Evolutionary conservation across 176 grass and related monocot species (phyloP).

Genomic region (Canna indica): DNA sequence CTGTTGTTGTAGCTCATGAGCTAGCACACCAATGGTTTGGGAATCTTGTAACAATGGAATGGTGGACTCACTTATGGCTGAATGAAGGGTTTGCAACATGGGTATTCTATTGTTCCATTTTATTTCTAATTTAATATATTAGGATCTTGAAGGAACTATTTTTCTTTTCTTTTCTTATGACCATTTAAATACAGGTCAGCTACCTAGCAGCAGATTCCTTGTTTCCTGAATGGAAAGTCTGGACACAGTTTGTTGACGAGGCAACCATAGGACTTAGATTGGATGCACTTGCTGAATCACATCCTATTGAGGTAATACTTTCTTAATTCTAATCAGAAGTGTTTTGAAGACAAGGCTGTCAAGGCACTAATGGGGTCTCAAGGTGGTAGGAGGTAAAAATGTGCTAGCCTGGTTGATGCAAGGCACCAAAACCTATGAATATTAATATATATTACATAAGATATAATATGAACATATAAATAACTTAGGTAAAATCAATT

Average conservation of each 20-base stretch:
- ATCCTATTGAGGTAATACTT: slow-evolving; percentile 87
- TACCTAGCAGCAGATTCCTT: slow-evolving; percentile 73
- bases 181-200: slow-evolving; percentile 51
- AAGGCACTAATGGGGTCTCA: no score
- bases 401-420: no score
- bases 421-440: no score
- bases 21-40: slow-evolving; percentile 99
- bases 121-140: not conserved
- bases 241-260: slow-evolving; percentile 93
- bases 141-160: not conserved
- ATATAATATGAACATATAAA: no score
- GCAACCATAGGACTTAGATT: slow-evolving; percentile 57
- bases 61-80: slow-evolving; percentile 98
- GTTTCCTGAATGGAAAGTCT: slow-evolving; percentile 86
- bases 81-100: slow-evolving; percentile 97
- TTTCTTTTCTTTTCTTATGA: not conserved
- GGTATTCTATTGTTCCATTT: slow-evolving; percentile 32
- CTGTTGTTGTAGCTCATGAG: slow-evolving; percentile 87
- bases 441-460: no score
- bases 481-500: no score
- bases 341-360: slow-evolving; percentile 6
- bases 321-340: not conserved
- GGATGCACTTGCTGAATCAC: slow-evolving; percentile 88
- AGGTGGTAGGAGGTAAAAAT: no score
- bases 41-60: slow-evolving; percentile 99